These are phyloP conservation scores for Trichoderma lentiforme DNA, from an alignment of 2,329 filamentous ascomycete genomes.

Conservation along the genomic window DNA sequence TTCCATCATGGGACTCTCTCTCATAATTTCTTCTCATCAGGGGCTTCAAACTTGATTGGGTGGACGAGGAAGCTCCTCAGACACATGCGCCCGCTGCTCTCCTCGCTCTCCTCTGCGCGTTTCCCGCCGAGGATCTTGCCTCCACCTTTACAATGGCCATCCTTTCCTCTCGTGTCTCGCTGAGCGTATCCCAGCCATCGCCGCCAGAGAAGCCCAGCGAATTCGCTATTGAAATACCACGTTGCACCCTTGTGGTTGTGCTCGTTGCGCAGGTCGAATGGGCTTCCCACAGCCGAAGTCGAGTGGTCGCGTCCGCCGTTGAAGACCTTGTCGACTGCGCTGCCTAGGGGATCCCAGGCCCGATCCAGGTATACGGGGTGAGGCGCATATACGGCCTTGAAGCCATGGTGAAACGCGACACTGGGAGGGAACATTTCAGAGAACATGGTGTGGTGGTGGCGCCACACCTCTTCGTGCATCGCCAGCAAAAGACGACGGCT, in stretches of 20 bases:
- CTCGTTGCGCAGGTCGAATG: conserved; percentile 68
- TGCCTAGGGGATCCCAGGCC: conserved; percentile 62
- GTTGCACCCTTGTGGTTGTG: conserved; percentile 79
- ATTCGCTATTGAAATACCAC: conserved; percentile 82
- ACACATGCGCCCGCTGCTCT: conserved; percentile 66
- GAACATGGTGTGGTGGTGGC: conserved; percentile 68
- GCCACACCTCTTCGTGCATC: conserved; percentile 73
- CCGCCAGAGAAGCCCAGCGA: conserved; percentile 73
- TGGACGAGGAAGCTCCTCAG: conserved; percentile 76
- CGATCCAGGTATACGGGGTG: conserved; percentile 80
- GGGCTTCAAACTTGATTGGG: conserved; percentile 69
- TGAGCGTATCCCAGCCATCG: conserved; percentile 68
- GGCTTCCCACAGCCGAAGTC: conserved; percentile 60
- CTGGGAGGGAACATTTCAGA: conserved; percentile 75
- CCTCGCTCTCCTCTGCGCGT: conserved; percentile 44
- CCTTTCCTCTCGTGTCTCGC: conserved; percentile 47
- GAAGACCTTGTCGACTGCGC: conserved; percentile 70
- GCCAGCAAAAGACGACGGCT: conserved; percentile 62
- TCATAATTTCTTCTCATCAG: conserved; percentile 35
- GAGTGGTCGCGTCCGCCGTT: conserved; percentile 70
- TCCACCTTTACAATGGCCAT: conserved; percentile 45
- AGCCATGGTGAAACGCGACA: conserved; percentile 68
- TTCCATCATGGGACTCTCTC: neutral
- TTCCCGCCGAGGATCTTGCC: conserved; percentile 51
- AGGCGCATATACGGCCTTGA: conserved; percentile 76